Evolutionary conservation across 352 stramenopile species (phyloP), one percentile per base, ranked within the genome.

Genomic region (Phytopythium aichiense): DNA sequence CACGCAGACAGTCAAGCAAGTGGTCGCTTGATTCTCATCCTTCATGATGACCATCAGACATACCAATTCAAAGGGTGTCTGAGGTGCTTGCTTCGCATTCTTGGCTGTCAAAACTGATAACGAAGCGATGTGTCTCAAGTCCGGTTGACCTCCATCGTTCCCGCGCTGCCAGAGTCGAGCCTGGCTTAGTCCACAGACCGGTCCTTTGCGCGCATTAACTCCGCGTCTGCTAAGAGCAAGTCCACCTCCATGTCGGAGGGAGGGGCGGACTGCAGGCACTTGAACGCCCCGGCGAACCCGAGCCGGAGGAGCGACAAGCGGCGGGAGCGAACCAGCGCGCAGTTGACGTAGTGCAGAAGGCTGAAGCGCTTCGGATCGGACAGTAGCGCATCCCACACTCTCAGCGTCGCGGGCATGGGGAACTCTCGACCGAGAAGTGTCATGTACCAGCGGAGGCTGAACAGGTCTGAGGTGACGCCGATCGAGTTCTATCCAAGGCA

Each of bases 371-470:
- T 85, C 22, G 76, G 52, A 51, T 89, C 79, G 0, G 77, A 66
- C 4, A 91, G 69, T 25, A 91, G 60, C 2, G 82, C 59, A 53
- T 91, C 79, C 78, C 82, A 91, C 33, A 91, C 60, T 13, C 72
- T 74, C 50, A 88, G 71, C 23, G 79, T 89, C 23, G 63, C 61
- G 3, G 50, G 22, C 66, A 91, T 88, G 11, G 72, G 45, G n/a
- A 91, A 89, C 49, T 91, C 79, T 15, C 79, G 77, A 0, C 71
- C 61, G 12, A 90, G 59, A 0, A 90, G 75, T 22, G 78, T 83
- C 72, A 85, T 89, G 71, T 89, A 91, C 81, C 81, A 91, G 6
- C 77, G 79, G 43, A 88, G 79, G 54, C 69, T 89, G 64, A 89
- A 89, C 45, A 88, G 74, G 42, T 89, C 77, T 4, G 79, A 69